phyloP scores from a whole-genome alignment of 148 eudicot species.

The Rhododendron vialii region DNA sequence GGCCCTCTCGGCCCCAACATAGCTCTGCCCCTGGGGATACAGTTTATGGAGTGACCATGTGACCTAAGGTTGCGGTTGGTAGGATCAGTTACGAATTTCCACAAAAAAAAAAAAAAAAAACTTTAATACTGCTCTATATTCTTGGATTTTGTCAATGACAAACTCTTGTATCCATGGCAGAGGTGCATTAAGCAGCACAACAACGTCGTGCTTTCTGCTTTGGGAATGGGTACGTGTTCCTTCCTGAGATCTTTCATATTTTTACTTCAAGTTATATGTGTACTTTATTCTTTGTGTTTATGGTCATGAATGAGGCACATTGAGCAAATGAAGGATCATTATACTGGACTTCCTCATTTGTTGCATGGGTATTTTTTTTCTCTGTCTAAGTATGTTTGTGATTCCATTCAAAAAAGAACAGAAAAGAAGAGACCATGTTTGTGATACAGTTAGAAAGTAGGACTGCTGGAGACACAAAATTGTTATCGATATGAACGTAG shows the following conservation, averaged over 20 bases:
- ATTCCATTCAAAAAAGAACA: not conserved
- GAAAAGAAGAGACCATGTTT: not conserved
- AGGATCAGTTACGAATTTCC: not conserved
- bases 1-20: too few species aligned
- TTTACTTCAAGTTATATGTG: not conserved
- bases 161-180: slow-evolving; percentile 18
- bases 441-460: not conserved
- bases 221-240: slow-evolving; percentile 42
- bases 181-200: slow-evolving; percentile 44
- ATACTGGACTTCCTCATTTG: not conserved
- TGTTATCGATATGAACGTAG: not conserved
- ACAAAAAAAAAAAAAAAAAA: not conserved
- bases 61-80: not conserved
- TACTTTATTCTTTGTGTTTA: not conserved
- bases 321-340: not conserved
- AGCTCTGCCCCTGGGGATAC: not conserved
- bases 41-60: not conserved
- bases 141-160: not conserved
- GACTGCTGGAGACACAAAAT: not conserved
- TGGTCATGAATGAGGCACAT: not conserved
- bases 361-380: not conserved
- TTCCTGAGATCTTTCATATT: not conserved
- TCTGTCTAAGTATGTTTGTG: not conserved
- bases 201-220: slow-evolving; percentile 45
- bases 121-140: not conserved